Evolutionary conservation across 257 asterid species (phyloP).

Genomic region (Solanum etuberosum): DNA sequence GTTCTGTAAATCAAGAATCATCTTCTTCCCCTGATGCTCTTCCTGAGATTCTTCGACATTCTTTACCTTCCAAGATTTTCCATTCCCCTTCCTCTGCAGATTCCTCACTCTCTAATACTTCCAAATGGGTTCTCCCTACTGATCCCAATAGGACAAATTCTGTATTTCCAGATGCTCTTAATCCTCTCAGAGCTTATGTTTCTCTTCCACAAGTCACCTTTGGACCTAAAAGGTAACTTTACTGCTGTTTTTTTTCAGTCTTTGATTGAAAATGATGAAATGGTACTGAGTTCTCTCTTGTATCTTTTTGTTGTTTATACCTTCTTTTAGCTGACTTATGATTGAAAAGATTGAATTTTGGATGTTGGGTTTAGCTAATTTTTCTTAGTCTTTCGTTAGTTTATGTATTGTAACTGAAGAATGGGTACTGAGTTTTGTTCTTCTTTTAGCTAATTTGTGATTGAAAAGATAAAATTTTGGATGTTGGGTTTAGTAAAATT

Average conservation of each 20-base stretch:
- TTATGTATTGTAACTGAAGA: not conserved
- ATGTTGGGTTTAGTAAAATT: not conserved
- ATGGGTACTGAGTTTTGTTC: not conserved
- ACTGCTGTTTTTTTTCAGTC: not conserved
- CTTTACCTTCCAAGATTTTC: conserved; percentile 59
- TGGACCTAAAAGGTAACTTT: conserved; percentile 63
- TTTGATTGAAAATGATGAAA: not conserved
- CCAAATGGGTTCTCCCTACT: conserved; percentile 66
- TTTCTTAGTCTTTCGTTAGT: too few species aligned
- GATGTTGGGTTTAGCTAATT: not conserved
- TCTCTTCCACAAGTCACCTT: conserved; percentile 79
- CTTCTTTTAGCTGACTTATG: not conserved
- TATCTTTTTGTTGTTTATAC: not conserved
- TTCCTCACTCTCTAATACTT: conserved; percentile 27
- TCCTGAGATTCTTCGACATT: conserved; percentile 76
- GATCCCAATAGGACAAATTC: conserved; percentile 13
- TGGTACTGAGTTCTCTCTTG: not conserved
- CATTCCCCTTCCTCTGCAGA: conserved; percentile 14
- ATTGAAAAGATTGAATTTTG: not conserved
- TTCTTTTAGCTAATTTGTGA: not conserved
- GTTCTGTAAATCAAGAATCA: not conserved
- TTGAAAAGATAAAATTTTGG: not conserved
- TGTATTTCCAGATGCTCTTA: conserved; percentile 51
- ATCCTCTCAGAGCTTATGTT: conserved; percentile 76
- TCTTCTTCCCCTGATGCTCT: conserved; percentile 49